Evolutionary conservation across 768 basidiomycete species (phyloP), one percentile per base, ranked within the genome.

Genomic region (Lactarius vividus): DNA sequence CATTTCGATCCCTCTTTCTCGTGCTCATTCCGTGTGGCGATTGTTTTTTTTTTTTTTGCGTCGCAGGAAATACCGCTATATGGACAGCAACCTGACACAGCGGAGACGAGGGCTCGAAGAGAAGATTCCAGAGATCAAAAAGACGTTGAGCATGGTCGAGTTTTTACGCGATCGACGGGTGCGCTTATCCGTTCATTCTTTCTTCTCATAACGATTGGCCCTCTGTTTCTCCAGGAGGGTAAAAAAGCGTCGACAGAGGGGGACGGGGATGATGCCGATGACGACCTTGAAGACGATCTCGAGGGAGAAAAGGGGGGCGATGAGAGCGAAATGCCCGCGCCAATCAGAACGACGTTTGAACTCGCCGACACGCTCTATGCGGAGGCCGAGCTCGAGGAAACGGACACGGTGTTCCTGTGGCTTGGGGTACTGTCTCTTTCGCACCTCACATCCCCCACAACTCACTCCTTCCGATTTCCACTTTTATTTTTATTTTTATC

Each of bases 41-140:
- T 67, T 37, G 57, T 39, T 49, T 71, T 74, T 61, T 49, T 71
- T 74, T 61, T 39, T 40, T 58, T 26, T 37, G 67, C 70, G 65
- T 81, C 75, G 73, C 79, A 99, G 96, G 72, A 98, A 99, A 82
- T 98, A 99, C 81, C 90, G 92, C 58, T 98, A 96, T 78, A 98
- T 99, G 96, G 96, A 98, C 71, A 79, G 85, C 18, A 95, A 87
- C 74, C 80, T 96, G 57, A 80, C 87, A 7, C 89, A 94, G 73
- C 84, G 95, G 55, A 82, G 90, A 61, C 82, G 82, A 59, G 86
- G 89, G 20, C 81, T 98, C 5, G 90, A 95, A 71, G 91, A 93
- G 67, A 98, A 99, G 82, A 95, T 98, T 42, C 96, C 96, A 0
- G 97, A 99, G 75, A 94, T 98, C 73, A 85, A 85, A 72, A 94